Evolutionary conservation across 345 rosid genomes (phyloP), one percentile per base, ranked within the genome.

Genomic region (Lepidium africanum): DNA sequence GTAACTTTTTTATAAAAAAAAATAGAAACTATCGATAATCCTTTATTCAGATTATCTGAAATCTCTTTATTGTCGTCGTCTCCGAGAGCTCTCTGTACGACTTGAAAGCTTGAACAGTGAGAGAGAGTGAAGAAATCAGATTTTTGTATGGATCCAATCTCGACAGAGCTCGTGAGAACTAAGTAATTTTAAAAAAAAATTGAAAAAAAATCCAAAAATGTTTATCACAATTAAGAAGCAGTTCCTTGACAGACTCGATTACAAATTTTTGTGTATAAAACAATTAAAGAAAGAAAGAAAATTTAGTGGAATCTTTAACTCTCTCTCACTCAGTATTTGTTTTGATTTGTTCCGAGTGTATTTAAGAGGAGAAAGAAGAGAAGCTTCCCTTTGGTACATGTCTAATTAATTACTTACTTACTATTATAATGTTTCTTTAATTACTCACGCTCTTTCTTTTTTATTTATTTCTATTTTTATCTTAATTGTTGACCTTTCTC

Each of bases 141-240:
- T 70, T 76, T n/a, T 70, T 75, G 83, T 75, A 73, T 65, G 77
- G 87, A 85, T 81, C 86, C 85, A 82, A 82, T 76, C 87, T 79
- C 63, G 59, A 76, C 80, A 77, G 6, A 49, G 53, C 79, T 66
- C 82, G 79, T 75, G 82, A 81, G 67, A 42, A 58, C 59, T 52
- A 32, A 70, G 38, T 54, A 21, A 32, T 65, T 42, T 35, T 7
- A 48, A 37, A 7, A 8, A 2, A 5, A 41, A 6, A 10, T 15
- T 6, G 5, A 17, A 57, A 15, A 69, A 15, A 35, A 1, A 10
- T 0, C 10, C 25, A 11, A 23, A 41, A 15, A 15, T 14, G n/a
- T 54, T 32, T 32, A 14, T 32, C 49, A 14, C 41, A 33, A 38
- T 63, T 46, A 53, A 71, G 38, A 42, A 71, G 62, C 51, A 60